Conservation (phyloP, 805 yeast genomes). For the Millerago galiae region DNA sequence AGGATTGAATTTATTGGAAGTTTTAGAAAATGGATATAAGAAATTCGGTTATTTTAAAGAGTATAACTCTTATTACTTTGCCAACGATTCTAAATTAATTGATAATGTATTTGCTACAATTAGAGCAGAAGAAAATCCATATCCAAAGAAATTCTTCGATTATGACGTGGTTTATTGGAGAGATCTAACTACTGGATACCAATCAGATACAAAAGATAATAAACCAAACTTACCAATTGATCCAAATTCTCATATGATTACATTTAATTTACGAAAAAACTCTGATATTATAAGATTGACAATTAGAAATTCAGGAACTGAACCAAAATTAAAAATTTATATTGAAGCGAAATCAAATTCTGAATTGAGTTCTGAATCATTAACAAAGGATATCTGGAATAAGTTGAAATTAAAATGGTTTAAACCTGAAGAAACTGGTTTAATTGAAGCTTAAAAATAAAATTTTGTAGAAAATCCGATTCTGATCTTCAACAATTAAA, state of each 20-base stretch:
- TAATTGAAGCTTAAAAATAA: conserved; percentile 1
- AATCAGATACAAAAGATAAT: conserved; percentile 54
- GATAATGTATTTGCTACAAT: conserved; percentile 48
- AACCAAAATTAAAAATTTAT: conserved; percentile 88
- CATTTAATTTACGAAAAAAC: conserved; percentile 34
- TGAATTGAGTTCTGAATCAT: conserved; percentile 38
- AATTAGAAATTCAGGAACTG: conserved; percentile 93
- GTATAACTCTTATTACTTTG: conserved; percentile 77
- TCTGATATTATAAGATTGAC: conserved; percentile 59
- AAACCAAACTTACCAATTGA: conserved; percentile 68
- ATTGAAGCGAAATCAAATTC: conserved; percentile 62
- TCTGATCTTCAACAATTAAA: neutral
- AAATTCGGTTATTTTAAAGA: conserved; percentile 79
- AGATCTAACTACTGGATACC: conserved; percentile 79
- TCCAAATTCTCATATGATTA: conserved; percentile 78
- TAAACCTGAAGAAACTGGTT: conserved; percentile 45
- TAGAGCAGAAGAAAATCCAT: conserved; percentile 26
- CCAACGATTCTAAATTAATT: conserved; percentile 48
- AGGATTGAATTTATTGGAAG: conserved; percentile 37
- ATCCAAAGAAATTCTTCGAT: conserved; percentile 48
- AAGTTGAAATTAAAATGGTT: conserved; percentile 59
- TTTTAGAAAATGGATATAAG: conserved; percentile 50
- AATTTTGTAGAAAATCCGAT: neutral
- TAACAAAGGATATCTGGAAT: conserved; percentile 67
- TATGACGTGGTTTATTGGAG: conserved; percentile 63